Conservation (phyloP, 2,329 filamentous ascomycete genomes). For the Trichoderma sp. region DNA sequence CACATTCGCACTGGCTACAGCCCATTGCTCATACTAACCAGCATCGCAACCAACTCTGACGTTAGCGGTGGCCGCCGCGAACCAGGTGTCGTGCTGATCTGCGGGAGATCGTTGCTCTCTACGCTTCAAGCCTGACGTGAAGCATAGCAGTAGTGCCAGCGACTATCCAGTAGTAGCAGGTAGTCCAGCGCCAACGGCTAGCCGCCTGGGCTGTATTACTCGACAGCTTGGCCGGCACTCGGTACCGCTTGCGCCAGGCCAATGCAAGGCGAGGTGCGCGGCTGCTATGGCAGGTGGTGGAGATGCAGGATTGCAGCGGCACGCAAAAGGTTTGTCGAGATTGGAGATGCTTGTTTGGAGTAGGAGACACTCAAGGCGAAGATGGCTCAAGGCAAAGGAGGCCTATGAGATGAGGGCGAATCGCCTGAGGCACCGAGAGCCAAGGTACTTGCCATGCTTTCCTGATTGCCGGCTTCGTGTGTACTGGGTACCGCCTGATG, state of each 20-base stretch:
- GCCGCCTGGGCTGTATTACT: not conserved
- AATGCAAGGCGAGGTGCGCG: not conserved
- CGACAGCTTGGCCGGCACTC: not conserved
- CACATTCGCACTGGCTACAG: not conserved
- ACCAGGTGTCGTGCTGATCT: conserved; percentile 12
- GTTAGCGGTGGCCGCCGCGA: conserved; percentile 12
- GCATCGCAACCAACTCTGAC: conserved; percentile 3
- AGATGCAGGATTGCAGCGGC: not conserved
- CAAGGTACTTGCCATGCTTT: not conserved
- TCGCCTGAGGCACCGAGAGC: not conserved
- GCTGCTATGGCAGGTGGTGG: not conserved
- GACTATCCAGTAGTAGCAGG: not conserved
- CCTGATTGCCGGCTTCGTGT: not conserved
- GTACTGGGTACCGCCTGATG: not conserved
- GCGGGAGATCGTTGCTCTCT: conserved; percentile 6
- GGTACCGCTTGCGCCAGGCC: not conserved
- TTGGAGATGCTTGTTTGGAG: not conserved
- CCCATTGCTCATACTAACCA: not conserved
- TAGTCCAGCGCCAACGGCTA: not conserved
- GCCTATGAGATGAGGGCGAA: not conserved
- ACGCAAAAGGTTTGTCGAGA: not conserved
- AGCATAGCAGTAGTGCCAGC: not conserved
- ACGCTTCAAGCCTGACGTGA: not conserved
- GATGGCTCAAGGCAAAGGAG: not conserved
- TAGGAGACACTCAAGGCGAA: not conserved